Percentiles rank a stretch among this genome's conserved stretches.
Evolutionary conservation across 257 asterid species (phyloP).

Genomic region (Verbena officinalis): DNA sequence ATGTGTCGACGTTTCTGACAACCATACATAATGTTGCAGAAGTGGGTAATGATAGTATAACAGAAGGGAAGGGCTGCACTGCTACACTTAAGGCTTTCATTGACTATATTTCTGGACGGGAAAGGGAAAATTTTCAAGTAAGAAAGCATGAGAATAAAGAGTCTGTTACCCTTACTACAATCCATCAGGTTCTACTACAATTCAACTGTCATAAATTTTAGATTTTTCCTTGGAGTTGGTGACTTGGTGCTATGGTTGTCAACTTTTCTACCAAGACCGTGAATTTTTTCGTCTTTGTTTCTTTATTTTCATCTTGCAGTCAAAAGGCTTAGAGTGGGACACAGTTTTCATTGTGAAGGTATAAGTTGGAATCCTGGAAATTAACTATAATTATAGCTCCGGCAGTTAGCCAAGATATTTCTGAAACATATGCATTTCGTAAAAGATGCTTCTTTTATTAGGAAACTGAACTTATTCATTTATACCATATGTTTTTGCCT

Average conservation of each 20-base stretch:
- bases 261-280: constrained; percentile 22
- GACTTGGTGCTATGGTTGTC: constrained; percentile 20
- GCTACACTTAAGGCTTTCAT: constrained; percentile 67
- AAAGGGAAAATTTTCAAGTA: constrained; percentile 74
- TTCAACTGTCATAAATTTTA: constrained; percentile 12
- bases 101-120: constrained; percentile 82
- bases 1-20: constrained; percentile 79
- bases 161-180: constrained; percentile 94
- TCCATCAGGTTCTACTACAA: constrained; percentile 79
- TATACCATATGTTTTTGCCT: constrained; percentile 13
- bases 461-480: constrained; percentile 17
- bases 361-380: constrained; percentile 30
- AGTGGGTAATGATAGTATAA: constrained; percentile 30
- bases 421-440: constrained; percentile 22
- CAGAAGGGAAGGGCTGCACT: constrained; percentile 65
- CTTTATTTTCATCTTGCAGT: constrained; percentile 50
- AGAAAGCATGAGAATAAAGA: constrained; percentile 81
- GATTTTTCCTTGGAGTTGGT: constrained; percentile 20
- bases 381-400: constrained; percentile 1
- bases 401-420: constrained; percentile 13
- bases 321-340: constrained; percentile 99
- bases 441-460: constrained; percentile 7
- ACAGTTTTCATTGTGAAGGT: constrained; percentile 98
- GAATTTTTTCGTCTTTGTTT: constrained; percentile 13
- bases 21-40: constrained; percentile 47